Conservation (phyloP, 371 early-diverging fungal genomes). For the Funneliformis caledonium region DNA sequence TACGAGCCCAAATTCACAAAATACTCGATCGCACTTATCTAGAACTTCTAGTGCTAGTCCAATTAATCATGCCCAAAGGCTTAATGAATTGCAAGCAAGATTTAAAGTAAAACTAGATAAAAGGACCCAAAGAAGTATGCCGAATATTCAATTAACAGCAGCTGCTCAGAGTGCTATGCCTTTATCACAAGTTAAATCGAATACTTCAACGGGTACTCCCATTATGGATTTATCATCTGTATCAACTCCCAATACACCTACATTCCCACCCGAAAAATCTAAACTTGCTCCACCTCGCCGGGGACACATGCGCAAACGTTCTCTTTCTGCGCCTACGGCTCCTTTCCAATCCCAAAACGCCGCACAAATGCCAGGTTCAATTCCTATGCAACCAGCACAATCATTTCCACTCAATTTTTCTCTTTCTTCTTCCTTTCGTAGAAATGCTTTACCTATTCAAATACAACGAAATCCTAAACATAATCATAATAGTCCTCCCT, state of each 20-base stretch:
- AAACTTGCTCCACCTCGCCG: constrained; percentile 23
- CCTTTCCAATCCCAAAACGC: constrained; percentile 20
- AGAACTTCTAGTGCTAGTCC: constrained; percentile 2
- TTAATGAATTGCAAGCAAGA: constrained; percentile 31
- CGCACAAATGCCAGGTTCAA: background rate
- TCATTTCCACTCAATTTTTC: constrained; percentile 33
- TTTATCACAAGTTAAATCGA: constrained; percentile 7
- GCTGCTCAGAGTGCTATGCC: background rate
- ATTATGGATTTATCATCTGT: constrained; percentile 24
- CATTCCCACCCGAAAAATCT: constrained; percentile 29
- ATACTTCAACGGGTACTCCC: background rate
- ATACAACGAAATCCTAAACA: constrained; percentile 46
- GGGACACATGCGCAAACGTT: constrained; percentile 40
- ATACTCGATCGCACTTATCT: background rate
- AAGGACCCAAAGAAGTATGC: constrained; percentile 35
- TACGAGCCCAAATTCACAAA: constrained; percentile 4
- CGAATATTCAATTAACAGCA: constrained; percentile 33
- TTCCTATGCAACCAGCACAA: constrained; percentile 36
- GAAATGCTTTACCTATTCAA: constrained; percentile 48
- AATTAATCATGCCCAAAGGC: constrained; percentile 39
- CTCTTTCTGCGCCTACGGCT: constrained; percentile 36
- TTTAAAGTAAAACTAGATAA: constrained; percentile 37
- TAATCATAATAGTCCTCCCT: constrained; percentile 44
- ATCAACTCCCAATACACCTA: constrained; percentile 32
- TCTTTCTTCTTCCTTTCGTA: constrained; percentile 7